phyloP scores from a whole-genome alignment of 208 protist genomes.

The Leishmania gerbilli region DNA sequence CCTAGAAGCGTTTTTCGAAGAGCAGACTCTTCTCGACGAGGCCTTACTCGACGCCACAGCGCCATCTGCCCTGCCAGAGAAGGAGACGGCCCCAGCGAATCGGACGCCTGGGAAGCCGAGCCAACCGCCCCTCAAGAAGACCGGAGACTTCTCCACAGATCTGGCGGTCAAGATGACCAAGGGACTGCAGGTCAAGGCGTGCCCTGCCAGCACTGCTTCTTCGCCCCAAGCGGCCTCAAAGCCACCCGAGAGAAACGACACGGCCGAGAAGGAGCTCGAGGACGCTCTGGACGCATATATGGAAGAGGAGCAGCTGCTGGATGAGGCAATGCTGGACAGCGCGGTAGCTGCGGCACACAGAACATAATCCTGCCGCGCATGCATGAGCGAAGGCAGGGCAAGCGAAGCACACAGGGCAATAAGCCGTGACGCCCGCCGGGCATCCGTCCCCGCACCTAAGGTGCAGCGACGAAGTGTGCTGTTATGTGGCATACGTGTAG shows the following conservation, averaged over 20 bases:
- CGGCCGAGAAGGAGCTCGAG: slow-evolving; percentile 22
- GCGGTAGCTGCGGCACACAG: slow-evolving; percentile 19
- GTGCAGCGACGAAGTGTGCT: neutral
- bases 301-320: slow-evolving; percentile 34
- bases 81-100: neutral
- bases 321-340: slow-evolving; percentile 44
- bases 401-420: neutral
- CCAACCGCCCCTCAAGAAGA: neutral
- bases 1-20: slow-evolving; percentile 48
- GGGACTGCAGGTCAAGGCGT: slow-evolving; percentile 7
- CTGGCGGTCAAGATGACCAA: slow-evolving; percentile 21
- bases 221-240: neutral
- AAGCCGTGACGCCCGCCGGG: neutral
- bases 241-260: neutral
- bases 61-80: neutral
- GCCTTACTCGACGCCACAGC: slow-evolving; percentile 34
- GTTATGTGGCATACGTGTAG: neutral
- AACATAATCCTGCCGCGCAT: neutral
- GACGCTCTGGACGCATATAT: slow-evolving; percentile 37
- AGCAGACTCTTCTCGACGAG: slow-evolving; percentile 35
- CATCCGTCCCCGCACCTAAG: neutral
- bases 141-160: slow-evolving; percentile 17
- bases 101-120: neutral
- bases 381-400: neutral
- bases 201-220: neutral